These are phyloP conservation scores for Eutrema heterophyllum DNA, from an alignment of 345 rosid species.

Conservation along the genomic window DNA sequence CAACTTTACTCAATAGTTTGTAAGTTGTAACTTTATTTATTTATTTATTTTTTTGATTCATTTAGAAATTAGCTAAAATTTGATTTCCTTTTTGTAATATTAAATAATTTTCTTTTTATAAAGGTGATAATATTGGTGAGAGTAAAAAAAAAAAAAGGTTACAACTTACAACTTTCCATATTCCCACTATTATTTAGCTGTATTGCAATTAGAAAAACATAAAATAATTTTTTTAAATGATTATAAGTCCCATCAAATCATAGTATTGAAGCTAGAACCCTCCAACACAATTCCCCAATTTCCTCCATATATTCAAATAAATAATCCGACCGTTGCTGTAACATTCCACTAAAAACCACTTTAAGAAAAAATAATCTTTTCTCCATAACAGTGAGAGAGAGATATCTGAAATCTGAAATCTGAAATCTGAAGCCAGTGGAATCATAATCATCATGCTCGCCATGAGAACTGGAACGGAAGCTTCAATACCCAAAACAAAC, in stretches of 20 bases:
- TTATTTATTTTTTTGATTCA: no score
- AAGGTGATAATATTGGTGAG: background rate
- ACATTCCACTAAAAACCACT: background rate
- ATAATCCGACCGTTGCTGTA: slow-evolving; percentile 29
- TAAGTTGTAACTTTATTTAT: background rate
- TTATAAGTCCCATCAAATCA: background rate
- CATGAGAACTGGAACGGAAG: slow-evolving; percentile 6
- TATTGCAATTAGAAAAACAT: background rate
- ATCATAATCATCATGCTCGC: slow-evolving; percentile 8
- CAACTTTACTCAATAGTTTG: background rate
- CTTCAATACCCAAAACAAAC: background rate
- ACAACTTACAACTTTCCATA: background rate
- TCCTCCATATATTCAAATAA: slow-evolving; percentile 6
- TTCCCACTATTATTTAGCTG: background rate
- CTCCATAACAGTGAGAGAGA: background rate
- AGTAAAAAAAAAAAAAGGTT: background rate
- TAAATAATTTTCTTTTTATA: background rate
- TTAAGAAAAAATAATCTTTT: background rate
- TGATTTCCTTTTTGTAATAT: background rate
- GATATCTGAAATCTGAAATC: background rate
- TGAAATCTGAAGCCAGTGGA: background rate
- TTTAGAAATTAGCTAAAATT: background rate
- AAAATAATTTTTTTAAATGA: background rate
- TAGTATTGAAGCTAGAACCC: no score
- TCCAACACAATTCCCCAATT: slow-evolving; percentile 1